Percentiles rank a stretch among this genome's conserved stretches.
Conservation (phyloP, 441 rosid genomes). For the Brassica hybrid region DNA sequence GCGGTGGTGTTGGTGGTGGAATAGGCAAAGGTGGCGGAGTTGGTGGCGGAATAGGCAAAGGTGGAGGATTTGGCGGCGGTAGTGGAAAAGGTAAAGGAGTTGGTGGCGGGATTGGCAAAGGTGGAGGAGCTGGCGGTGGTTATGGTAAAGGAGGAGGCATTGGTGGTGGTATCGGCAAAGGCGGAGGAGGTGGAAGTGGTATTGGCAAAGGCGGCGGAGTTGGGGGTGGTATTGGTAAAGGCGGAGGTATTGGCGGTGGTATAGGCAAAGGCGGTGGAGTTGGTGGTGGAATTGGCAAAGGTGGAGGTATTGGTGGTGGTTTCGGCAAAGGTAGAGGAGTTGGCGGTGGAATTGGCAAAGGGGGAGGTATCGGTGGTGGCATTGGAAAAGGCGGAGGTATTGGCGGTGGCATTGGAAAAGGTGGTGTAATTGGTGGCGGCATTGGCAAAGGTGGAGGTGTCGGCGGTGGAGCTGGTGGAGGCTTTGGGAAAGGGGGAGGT, state of each 20-base stretch:
- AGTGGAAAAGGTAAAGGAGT: slow-evolving; percentile 42
- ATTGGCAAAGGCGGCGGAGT: slow-evolving; percentile 37
- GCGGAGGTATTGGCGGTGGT: slow-evolving; percentile 43
- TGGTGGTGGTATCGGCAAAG: slow-evolving; percentile 39
- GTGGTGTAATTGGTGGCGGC: slow-evolving; percentile 35
- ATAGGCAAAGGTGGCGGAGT: slow-evolving; percentile 13
- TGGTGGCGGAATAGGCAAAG: slow-evolving; percentile 34
- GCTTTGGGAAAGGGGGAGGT: slow-evolving; percentile 23
- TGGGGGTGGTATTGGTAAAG: slow-evolving; percentile 36
- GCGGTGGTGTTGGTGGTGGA: slow-evolving; percentile 42
- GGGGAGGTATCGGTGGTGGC: slow-evolving; percentile 26
- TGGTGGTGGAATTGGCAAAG: slow-evolving; percentile 21
- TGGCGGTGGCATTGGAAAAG: slow-evolving; percentile 10
- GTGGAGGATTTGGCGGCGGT: slow-evolving; percentile 36
- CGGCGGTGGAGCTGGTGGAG: slow-evolving; percentile 35
- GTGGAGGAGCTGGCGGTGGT: slow-evolving; percentile 32
- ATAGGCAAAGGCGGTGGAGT: slow-evolving; percentile 38
- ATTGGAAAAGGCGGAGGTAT: slow-evolving; percentile 38
- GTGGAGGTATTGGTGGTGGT: slow-evolving; percentile 35
- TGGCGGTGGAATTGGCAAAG: slow-evolving; percentile 39
- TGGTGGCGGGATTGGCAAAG: slow-evolving; percentile 46
- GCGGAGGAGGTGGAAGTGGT: slow-evolving; percentile 36
- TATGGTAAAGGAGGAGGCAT: slow-evolving; percentile 35
- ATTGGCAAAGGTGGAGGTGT: slow-evolving; percentile 39
- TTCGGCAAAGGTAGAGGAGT: slow-evolving; percentile 37